Evolutionary conservation across 2,329 filamentous ascomycete genomes (phyloP).

Genomic region (Aplosporella prunicola): DNA sequence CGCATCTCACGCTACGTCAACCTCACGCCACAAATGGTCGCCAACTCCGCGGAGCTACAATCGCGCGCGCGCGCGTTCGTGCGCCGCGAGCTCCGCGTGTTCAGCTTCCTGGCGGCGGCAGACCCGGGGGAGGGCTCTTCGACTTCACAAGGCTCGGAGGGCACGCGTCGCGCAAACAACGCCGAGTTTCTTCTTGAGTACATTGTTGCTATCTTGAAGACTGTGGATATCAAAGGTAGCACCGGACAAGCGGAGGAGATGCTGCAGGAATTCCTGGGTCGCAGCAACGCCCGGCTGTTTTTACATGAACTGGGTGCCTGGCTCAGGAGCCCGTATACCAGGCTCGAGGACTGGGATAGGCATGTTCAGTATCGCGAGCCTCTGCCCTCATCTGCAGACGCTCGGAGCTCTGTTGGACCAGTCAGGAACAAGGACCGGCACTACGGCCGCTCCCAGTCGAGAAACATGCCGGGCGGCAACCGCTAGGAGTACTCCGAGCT

Average conservation of each 20-base stretch:
- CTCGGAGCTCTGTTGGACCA: too few species aligned
- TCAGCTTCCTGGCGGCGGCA: slow-evolving; percentile 52
- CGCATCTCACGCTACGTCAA: slow-evolving; percentile 66
- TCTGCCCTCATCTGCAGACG: too few species aligned
- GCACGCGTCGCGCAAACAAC: slow-evolving; percentile 50
- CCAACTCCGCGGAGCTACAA: slow-evolving; percentile 55
- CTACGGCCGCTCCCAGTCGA: too few species aligned
- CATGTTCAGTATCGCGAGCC: slow-evolving; percentile 58
- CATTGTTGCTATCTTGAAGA: slow-evolving; percentile 72
- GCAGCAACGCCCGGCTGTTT: slow-evolving; percentile 63
- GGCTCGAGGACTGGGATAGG: slow-evolving; percentile 68
- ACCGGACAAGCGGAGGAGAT: slow-evolving; percentile 71
- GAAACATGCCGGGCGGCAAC: too few species aligned
- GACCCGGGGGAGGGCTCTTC: slow-evolving; percentile 14
- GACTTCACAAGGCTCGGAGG: slow-evolving; percentile 16
- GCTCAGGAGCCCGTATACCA: slow-evolving; percentile 68
- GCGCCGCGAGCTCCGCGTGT: slow-evolving; percentile 74
- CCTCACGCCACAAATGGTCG: slow-evolving; percentile 58
- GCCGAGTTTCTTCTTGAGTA: slow-evolving; percentile 82
- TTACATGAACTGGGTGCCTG: slow-evolving; percentile 78
- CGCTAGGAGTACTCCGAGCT: too few species aligned
- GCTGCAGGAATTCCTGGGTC: slow-evolving; percentile 67
- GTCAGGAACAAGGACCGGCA: too few species aligned
- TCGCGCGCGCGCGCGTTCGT: slow-evolving; percentile 74
- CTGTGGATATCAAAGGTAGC: slow-evolving; percentile 70